Base-by-base conservation (phyloP, 2,329 filamentous ascomycete genomes). In the Scedosporium boydii region DNA sequence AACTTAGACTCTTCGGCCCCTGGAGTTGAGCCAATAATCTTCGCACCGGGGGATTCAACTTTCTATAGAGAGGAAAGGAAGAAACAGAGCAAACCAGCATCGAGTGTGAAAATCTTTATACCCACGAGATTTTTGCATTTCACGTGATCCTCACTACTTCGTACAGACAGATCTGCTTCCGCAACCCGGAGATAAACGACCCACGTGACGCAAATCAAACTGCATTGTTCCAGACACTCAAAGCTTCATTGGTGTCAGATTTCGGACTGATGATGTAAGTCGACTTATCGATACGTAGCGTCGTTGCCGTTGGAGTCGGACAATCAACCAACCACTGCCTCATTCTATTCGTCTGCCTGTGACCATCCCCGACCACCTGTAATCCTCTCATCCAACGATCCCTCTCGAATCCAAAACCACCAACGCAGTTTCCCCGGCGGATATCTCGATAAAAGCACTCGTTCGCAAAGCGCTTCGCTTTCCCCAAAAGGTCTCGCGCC, bases 41-140 rank as follows among this genome's bases (percentile, higher is more conserved):
- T 82, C 80, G 72, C 75, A 72, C 77, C 75, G 81, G 81, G 79
- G 72, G 70, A 73, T 78, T 80, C 80, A 84, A 84, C 82, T 83
- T 84, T 81, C 70, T 71, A 71, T 66, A 68, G 59, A 71, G 71
- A 69, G 67, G 67, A 69, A 74, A 73, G 69, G 74, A 70, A 67
- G 70, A 69, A 70, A 71, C 68, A 68, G 69, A 65, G 68, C 67
- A 62, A 51, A 63, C 65, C 61, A 26, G 41, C 51, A 18, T 21
- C 18, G 58, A 38, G 41, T 9, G 21, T 21, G 38, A 57, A 56
- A 29, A 7, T 53, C 9, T 21, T 38, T 65, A 63, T 65, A 26
- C 38, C n/a, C 34, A 12, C 34, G 10, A 38, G 34, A 38, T 38
- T 38, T 38, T 38, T 14, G 2, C 9, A 58, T n/a, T 12, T n/a